These are phyloP conservation scores for Vinca minor DNA, from an alignment of 257 asterid species.

Conservation along the genomic window DNA sequence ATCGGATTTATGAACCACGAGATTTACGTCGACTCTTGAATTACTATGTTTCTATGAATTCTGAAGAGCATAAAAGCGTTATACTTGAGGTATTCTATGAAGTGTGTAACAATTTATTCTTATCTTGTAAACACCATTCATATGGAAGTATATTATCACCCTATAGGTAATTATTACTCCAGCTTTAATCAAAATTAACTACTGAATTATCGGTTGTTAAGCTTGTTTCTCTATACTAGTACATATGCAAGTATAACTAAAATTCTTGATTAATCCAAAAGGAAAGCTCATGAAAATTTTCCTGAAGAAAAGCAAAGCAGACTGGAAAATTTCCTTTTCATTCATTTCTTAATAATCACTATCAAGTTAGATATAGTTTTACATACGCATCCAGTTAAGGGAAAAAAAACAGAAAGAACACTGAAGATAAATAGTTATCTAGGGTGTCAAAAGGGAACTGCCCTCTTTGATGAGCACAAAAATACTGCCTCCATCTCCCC, in stretches of 20 bases:
- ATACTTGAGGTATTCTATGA: constrained; percentile 69
- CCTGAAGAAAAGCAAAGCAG: not conserved
- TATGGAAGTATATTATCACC: constrained; percentile 6
- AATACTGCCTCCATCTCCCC: constrained; percentile 81
- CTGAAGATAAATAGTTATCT: not conserved
- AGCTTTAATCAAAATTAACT: too few relatives aligned
- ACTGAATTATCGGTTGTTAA: not conserved
- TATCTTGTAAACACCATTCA: constrained; percentile 24
- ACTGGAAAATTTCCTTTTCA: not conserved
- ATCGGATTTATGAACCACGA: constrained; percentile 38
- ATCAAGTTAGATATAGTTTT: not conserved
- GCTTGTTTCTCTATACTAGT: not conserved
- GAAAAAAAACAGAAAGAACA: not conserved
- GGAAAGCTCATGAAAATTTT: not conserved
- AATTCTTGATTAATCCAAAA: not conserved
- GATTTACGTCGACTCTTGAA: constrained; percentile 57
- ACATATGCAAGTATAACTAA: not conserved
- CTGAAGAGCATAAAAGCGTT: constrained; percentile 45
- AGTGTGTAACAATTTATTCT: constrained; percentile 54
- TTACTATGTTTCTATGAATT: constrained; percentile 55
- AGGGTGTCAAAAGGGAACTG: constrained; percentile 48
- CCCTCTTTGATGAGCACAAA: constrained; percentile 79
- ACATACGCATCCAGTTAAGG: not conserved
- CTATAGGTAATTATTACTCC: constrained; percentile 6
- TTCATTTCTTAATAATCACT: not conserved